Conservation (phyloP, 2,329 filamentous ascomycete genomes). For the Zymoseptoria brevis region DNA sequence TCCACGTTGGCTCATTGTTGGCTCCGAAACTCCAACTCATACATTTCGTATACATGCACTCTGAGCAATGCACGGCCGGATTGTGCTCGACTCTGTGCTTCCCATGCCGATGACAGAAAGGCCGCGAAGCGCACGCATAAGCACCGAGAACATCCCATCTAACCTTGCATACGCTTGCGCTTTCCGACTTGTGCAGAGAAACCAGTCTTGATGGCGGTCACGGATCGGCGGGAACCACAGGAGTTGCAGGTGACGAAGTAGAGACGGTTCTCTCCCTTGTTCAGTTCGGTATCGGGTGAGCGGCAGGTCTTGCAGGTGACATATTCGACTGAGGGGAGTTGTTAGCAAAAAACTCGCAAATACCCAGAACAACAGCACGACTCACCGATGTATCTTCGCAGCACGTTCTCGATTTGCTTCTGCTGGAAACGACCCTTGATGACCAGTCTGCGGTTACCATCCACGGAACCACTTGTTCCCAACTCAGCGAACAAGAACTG, state of each 20-base stretch:
- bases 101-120: neutral
- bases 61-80: neutral
- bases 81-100: neutral
- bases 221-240: slow-evolving; percentile 61
- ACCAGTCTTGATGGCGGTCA: slow-evolving; percentile 98
- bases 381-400: slow-evolving; percentile 89
- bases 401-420: slow-evolving; percentile 96
- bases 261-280: slow-evolving; percentile 97
- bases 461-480: slow-evolving; percentile 92
- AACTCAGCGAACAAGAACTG: slow-evolving; percentile 96
- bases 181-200: slow-evolving; percentile 99
- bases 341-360: slow-evolving; percentile 17
- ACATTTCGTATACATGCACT: neutral
- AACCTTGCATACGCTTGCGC: slow-evolving; percentile 71
- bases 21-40: neutral
- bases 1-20: neutral
- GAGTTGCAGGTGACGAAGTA: slow-evolving; percentile 97
- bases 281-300: slow-evolving; percentile 87
- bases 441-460: slow-evolving; percentile 83
- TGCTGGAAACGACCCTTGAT: slow-evolving; percentile 99
- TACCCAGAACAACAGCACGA: neutral
- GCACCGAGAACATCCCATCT: slow-evolving; percentile 3
- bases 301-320: slow-evolving; percentile 99
- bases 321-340: slow-evolving; percentile 63
- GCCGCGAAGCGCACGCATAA: neutral